Percentiles rank a stretch among this genome's conserved stretches.
Conservation (phyloP, 495 filamentous ascomycete species). For the Tuber calosporum region DNA sequence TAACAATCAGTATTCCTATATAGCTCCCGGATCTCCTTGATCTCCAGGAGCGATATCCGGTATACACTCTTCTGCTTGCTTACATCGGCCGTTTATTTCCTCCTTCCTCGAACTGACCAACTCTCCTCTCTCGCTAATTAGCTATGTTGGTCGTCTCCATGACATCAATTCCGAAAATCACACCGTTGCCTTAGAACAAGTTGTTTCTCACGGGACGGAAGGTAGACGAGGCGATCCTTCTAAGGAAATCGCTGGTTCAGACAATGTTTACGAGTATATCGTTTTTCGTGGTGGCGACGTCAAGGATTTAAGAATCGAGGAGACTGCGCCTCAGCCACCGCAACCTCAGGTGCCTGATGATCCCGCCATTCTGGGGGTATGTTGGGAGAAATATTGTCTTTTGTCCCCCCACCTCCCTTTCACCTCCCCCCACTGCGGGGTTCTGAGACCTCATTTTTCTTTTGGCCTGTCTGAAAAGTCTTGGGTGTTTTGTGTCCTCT, state of each 20-base stretch:
- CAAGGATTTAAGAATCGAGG: conserved; percentile 89
- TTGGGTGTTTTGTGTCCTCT: neutral
- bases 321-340: conserved; percentile 63
- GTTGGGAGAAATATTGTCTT: conserved; percentile 37
- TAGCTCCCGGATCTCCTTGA: conserved; percentile 74
- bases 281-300: conserved; percentile 98
- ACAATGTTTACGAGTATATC: conserved; percentile 94
- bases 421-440: neutral
- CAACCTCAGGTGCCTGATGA: conserved; percentile 81
- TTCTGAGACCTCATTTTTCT: neutral
- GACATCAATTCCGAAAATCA: conserved; percentile 96
- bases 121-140: conserved; percentile 45
- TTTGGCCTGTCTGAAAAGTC: neutral
- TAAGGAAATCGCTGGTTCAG: conserved; percentile 72
- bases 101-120: conserved; percentile 1
- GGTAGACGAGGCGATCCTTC: conserved; percentile 68
- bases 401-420: neutral
- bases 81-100: conserved; percentile 1
- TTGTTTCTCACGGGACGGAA: conserved; percentile 88
- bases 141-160: conserved; percentile 91
- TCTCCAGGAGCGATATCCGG: conserved; percentile 97
- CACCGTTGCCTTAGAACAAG: conserved; percentile 92
- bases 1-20: conserved; percentile 16
- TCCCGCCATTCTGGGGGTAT: conserved; percentile 94
- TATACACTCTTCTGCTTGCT: conserved; percentile 46